A percentile compares a stretch with the other conserved stretches of the same genome.
Evolutionary conservation across 805 yeast species (phyloP).

Genomic region (Zygoascus tannicola): DNA sequence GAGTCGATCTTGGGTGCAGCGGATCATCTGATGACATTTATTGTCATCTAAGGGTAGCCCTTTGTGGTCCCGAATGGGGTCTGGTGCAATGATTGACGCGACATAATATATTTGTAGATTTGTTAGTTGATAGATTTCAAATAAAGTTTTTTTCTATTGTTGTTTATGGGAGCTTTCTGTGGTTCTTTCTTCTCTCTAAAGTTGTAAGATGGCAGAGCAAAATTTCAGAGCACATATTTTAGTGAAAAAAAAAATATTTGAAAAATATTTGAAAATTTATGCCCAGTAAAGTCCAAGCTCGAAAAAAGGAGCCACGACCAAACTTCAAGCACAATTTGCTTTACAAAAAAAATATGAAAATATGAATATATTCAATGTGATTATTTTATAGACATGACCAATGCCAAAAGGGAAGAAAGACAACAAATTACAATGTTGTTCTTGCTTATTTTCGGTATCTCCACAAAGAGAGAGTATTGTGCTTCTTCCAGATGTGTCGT

Average conservation of each 20-base stretch:
- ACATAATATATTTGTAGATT: slow-evolving; percentile 22
- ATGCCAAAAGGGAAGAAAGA: neutral
- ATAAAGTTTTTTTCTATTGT: too few relatives aligned
- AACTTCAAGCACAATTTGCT: too few relatives aligned
- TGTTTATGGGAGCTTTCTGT: too few relatives aligned
- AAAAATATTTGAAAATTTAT: too few relatives aligned
- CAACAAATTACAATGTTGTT: neutral
- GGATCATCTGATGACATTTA: slow-evolving; percentile 35
- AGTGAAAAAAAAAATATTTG: too few relatives aligned
- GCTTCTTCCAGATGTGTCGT: slow-evolving; percentile 99
- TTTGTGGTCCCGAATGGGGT: slow-evolving; percentile 59
- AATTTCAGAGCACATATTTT: too few relatives aligned
- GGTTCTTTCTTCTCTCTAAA: too few relatives aligned
- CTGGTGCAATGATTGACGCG: slow-evolving; percentile 52
- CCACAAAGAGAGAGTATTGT: slow-evolving; percentile 98
- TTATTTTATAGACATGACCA: neutral
- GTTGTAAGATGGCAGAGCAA: too few relatives aligned
- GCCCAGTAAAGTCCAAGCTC: too few relatives aligned
- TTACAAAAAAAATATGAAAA: neutral
- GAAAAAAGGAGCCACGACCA: too few relatives aligned
- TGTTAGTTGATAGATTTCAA: too few relatives aligned
- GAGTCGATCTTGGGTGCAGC: slow-evolving; percentile 61
- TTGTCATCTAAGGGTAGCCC: slow-evolving; percentile 43
- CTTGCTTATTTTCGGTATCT: slow-evolving; percentile 74
- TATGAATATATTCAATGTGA: neutral